Base-by-base conservation (phyloP, 2,329 filamentous ascomycete species). In the Talaromyces amestolkiae region DNA sequence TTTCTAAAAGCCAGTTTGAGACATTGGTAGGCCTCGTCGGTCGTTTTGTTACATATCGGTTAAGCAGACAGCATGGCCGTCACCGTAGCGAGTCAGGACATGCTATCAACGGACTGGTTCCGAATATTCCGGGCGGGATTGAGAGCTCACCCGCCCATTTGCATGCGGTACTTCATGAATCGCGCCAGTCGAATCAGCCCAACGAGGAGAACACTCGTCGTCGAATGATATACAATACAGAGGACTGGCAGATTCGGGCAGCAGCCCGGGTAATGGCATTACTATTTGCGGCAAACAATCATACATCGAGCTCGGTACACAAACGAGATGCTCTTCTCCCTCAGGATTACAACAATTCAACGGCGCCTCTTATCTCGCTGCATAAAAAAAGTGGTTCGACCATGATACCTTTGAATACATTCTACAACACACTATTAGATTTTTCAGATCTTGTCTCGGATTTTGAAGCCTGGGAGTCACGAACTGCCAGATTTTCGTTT, bases 241-340 rank as follows among this genome's bases (percentile, higher is more conserved):
- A 94, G 66, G 93, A 97, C 73, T 97, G 93, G 93, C 93, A 97
- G 76, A 87, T 96, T 65, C 90, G 88, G 74, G 91, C 91, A 11
- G 90, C 90, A 8, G 89, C 92, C 3, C 88, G 89, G 70, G 87
- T 96, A 2, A 89, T 97, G 83, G 88, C 91, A 10, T 77, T 97
- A 24, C 76, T 97, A 1, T 96, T 96, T 73, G 85, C 89, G 1
- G 93, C 93, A 31, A 97, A 97, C 77, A 91, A 89, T 66, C 37
- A 41, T 17, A 27, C 37, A 6, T 19, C n/a, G 6, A 61, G 43
- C 33, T 39, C 49, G 67, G 10, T 63, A 66, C 11, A 67, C 45
- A 73, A 75, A 39, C 71, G 69, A 67, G 68, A 73, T 71, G 72
- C 58, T 72, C 49, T 63, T 13, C 61, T 63, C 10, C 61, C 61